Base-by-base conservation (phyloP, 805 yeast species). In the Wickerhamomyces ciferrii region DNA sequence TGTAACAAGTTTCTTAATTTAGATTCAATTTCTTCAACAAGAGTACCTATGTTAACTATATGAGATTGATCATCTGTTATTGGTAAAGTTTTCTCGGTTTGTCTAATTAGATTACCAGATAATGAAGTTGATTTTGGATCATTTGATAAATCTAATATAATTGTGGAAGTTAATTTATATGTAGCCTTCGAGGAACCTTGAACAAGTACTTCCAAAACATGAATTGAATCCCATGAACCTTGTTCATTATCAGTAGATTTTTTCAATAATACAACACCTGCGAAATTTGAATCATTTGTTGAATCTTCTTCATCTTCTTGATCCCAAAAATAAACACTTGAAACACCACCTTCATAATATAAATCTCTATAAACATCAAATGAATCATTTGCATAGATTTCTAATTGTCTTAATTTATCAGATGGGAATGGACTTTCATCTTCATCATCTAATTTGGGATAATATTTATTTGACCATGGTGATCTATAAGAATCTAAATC, bases 261-360 rank as follows among this genome's bases (percentile, higher is more conserved):
- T 69, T 94, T 87, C 61, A 92, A 74, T 49, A 92, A 72, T 15
- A 83, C 90, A 5, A 90, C 97, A 19, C 98, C 98, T 4, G 97
- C 97, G 70, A 92, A 89, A 1, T 87, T 87, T 29, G 67, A 44
- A 36, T 62, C 67, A 24, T 65, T 66, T 27, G 61, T 59, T 21
- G 67, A 69, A 38, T 63, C 72, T 20, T 76, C 83, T 14, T 79
- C 88, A 32, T 81, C 83, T 5, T 50, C 59, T 20, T 79, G 74
- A 56, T 91, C 97, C 99, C 99, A 92, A 43, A 94, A 70, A 62
- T 94, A 92, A 17, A 86, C 96, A 47, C 91, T 81, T 2, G 94
- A 83, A 36, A 86, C 72, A 20, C 98, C 99, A 36, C 97, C 97
- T 65, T 91, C 98, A 63, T 90, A 92, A 69, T 92, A 92, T 56